Base-by-base conservation (phyloP, 768 basidiomycete species). In the Boletus tylopilopsis region DNA sequence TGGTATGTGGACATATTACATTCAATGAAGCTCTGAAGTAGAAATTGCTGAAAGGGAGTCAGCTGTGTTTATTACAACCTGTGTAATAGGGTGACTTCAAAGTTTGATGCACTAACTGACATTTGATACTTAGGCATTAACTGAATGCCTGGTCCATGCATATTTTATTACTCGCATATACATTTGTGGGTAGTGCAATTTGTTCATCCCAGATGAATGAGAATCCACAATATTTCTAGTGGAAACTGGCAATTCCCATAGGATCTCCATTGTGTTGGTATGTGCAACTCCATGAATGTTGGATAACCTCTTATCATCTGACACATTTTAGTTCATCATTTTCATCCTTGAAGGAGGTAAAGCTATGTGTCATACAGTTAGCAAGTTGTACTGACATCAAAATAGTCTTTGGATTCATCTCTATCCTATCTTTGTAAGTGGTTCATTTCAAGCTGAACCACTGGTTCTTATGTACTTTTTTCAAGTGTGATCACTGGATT, bases 61-160 rank as follows among this genome's bases (percentile, higher is more conserved):
- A 27, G 54, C 11, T 12, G 13, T 35, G 12, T 61, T 47, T 45
- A 0, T 50, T 49, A 64, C 21, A n/a, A 54, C 39, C 39, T 50
- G 29, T 53, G 63, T 66, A 56, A 50, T 29, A 25, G 1, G 16
- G 19, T 32, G 25, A 41, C n/a, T 32, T 36, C 2, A 24, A 8
- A 9, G 5, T 39, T 25, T 23, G 5, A 16, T 35, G 1, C 6
- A 21, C 2, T 42, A 2, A 8, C 56, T 66, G 2, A 66, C 8
- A 8, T 42, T 0, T 16, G 12, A 12, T 23, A 8, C 32, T 6
- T 37, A 66, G 63, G 43, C 13, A 24, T 15, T 12, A 6, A 59
- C 61, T 41, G 59, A 30, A 21, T 61, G 53, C 45, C 50, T 64
- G 48, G 56, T 66, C 13, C 63, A 64, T 44, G 52, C 39, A 29